phyloP scores from a whole-genome alignment of 805 yeast genomes.

The Cyberlindnera xishuangbannaensis region DNA sequence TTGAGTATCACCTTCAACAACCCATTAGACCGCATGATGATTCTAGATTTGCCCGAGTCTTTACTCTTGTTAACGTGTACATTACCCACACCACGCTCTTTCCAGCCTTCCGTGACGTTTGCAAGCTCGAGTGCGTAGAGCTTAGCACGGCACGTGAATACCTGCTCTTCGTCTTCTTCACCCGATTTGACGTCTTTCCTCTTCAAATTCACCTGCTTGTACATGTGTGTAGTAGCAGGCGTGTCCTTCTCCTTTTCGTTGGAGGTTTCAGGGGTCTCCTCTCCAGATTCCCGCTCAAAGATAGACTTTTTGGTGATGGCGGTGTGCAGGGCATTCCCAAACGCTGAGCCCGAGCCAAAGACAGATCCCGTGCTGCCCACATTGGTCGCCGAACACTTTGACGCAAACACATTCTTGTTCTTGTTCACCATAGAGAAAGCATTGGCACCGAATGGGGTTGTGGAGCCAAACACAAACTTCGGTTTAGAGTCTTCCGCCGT shows the following conservation, averaged over 20 bases:
- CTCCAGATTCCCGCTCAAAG: conserved; percentile 35
- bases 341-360: conserved; percentile 43
- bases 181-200: conserved; percentile 71
- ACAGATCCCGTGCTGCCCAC: conserved; percentile 20
- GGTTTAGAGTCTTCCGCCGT: conserved; percentile 22
- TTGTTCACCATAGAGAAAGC: conserved; percentile 31
- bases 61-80: conserved; percentile 63
- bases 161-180: conserved; percentile 76
- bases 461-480: conserved; percentile 51
- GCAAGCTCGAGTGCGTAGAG: conserved; percentile 69
- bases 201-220: conserved; percentile 54
- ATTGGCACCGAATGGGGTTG: conserved; percentile 41
- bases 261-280: conserved; percentile 16
- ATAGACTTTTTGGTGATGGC: conserved; percentile 51
- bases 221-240: conserved; percentile 31
- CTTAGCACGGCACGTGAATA: conserved; percentile 69
- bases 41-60: conserved; percentile 42
- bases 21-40: conserved; percentile 90
- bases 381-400: conserved; percentile 23
- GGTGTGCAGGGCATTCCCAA: conserved; percentile 49
- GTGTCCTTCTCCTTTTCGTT: conserved; percentile 20
- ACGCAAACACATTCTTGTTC: conserved; percentile 33
- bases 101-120: conserved; percentile 77
- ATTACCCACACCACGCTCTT: conserved; percentile 87
- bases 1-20: conserved; percentile 78